Conservation (phyloP, 2,329 filamentous ascomycete species). For the Colletotrichum tamarilloi region DNA sequence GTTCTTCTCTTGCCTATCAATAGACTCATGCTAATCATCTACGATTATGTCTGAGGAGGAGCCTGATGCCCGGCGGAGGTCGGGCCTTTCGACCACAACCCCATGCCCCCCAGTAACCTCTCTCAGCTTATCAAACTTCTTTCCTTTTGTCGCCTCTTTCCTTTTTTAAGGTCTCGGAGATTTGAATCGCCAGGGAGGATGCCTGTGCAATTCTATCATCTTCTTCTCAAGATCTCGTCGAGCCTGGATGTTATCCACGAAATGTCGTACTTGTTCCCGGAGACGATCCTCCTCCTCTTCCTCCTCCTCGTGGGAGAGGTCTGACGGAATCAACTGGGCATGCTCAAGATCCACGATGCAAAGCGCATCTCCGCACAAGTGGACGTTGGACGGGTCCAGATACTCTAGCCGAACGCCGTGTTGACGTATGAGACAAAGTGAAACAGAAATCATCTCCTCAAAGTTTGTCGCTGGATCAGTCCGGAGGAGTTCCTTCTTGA, state of each 20-base stretch:
- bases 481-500: not conserved
- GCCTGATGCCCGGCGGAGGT: too few species aligned
- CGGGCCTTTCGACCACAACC: too few species aligned
- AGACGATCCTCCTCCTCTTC: not conserved
- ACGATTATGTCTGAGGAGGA: too few species aligned
- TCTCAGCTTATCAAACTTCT: too few species aligned
- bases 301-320: not conserved
- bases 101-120: too few species aligned
- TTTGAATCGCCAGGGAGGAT: not conserved
- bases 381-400: not conserved
- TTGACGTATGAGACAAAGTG: not conserved
- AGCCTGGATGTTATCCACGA: not conserved
- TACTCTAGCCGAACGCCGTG: not conserved
- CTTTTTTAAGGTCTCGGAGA: too few species aligned
- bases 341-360: not conserved
- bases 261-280: not conserved
- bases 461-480: not conserved
- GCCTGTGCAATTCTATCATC: not conserved
- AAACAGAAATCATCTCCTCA: not conserved
- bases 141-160: too few species aligned
- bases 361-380: not conserved
- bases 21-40: too few species aligned
- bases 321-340: not conserved
- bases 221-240: not conserved
- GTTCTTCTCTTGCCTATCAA: too few species aligned